A percentile compares a stretch with the other conserved stretches of the same genome.
Conservation (phyloP, 768 basidiomycete genomes). For the Amanita rimosa region DNA sequence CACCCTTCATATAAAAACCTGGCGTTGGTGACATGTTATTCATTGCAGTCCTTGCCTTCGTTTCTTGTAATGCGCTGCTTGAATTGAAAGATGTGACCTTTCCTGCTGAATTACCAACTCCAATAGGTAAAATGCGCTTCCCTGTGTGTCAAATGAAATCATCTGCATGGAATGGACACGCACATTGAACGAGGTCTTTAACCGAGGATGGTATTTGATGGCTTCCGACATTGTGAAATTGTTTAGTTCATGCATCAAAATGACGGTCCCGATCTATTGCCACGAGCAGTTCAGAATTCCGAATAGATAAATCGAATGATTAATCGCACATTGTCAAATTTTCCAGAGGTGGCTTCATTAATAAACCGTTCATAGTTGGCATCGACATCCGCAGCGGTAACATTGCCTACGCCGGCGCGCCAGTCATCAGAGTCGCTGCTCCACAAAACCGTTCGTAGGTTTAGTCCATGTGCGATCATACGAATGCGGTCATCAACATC, state of each 20-base stretch:
- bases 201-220: slow-evolving; percentile 33
- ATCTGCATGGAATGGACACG: slow-evolving; percentile 5
- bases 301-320: background rate
- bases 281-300: background rate
- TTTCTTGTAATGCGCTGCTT: background rate
- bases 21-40: background rate
- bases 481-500: slow-evolving; percentile 72
- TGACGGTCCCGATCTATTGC: slow-evolving; percentile 34
- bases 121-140: slow-evolving; percentile 43
- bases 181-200: slow-evolving; percentile 36
- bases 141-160: background rate
- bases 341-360: slow-evolving; percentile 28
- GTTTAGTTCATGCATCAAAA: slow-evolving; percentile 48
- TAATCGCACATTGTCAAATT: slow-evolving; percentile 24
- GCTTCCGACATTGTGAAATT: slow-evolving; percentile 55
- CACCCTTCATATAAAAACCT: background rate
- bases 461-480: slow-evolving; percentile 53
- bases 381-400: slow-evolving; percentile 34
- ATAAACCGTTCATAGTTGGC: slow-evolving; percentile 46
- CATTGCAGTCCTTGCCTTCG: background rate
- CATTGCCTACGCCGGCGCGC: slow-evolving; percentile 40
- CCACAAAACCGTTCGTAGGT: slow-evolving; percentile 68
- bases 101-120: slow-evolving; percentile 14
- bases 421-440: slow-evolving; percentile 62
- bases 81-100: too few species aligned